phyloP scores from a whole-genome alignment of 2,329 filamentous ascomycete genomes.

The Aspergillus caelatus region DNA sequence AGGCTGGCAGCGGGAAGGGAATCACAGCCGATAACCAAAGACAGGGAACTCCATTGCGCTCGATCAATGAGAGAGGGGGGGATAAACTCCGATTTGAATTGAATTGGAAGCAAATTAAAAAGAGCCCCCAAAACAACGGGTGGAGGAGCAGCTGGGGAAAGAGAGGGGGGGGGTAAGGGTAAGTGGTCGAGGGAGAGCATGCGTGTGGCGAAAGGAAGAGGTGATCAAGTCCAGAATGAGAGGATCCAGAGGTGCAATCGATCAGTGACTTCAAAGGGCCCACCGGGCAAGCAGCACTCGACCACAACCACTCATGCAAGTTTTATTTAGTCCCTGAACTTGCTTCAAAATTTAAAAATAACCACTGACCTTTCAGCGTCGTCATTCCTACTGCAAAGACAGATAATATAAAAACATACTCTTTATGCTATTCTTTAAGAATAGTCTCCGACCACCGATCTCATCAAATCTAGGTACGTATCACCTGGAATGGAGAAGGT shows the following conservation, averaged over 20 bases:
- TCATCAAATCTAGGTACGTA: neutral
- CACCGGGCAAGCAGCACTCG: neutral
- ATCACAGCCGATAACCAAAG: constrained; percentile 19
- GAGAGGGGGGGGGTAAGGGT: neutral
- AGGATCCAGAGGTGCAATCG: constrained; percentile 3
- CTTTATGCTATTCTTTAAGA: neutral
- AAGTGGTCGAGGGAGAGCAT: neutral
- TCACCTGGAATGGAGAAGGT: neutral
- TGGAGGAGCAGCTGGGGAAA: neutral
- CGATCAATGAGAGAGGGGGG: neutral
- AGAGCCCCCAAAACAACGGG: neutral
- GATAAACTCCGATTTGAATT: neutral
- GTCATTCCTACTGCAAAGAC: neutral
- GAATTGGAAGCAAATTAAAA: neutral
- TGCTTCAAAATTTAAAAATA: neutral
- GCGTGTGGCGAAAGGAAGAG: constrained; percentile 8
- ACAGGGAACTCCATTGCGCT: constrained; percentile 15
- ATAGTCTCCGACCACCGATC: neutral
- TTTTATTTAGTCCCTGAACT: neutral
- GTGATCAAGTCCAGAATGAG: constrained; percentile 10
- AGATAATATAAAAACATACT: neutral
- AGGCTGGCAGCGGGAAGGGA: constrained; percentile 15
- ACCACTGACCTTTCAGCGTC: neutral
- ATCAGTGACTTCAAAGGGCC: constrained; percentile 9
- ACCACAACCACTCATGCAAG: constrained; percentile 1